Evolutionary conservation across 2,329 filamentous ascomycete genomes (phyloP), one percentile per base, ranked within the genome.

Genomic region (Apiospora pterosperma): DNA sequence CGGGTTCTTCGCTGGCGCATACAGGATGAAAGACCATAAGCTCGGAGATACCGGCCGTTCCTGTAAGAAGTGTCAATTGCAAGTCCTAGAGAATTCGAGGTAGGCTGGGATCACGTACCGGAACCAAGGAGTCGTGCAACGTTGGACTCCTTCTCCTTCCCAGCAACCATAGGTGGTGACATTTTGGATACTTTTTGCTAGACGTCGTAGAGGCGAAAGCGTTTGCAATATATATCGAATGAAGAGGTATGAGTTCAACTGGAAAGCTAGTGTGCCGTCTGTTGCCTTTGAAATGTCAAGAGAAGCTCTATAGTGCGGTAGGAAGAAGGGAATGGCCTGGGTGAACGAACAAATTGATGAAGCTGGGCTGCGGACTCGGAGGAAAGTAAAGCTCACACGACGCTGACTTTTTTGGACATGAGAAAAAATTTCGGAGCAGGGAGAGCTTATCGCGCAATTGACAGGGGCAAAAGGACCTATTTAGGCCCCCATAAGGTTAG

Each of bases 91-190:
- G 28, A 7, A 21, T 21, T 5, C 2, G 6, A 5, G 11, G 4
- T 12, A 11, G 2, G 4, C 21, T 19, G 25, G 19, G 25, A 31
- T 61, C 63, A 69, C 78, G 41, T 79, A 97, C 96, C 96, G 75
- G 96, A 97, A 74, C 96, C 96, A 70, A 97, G 83, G 70, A 99
- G 82, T 80, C 96, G 88, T 73, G 96, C 96, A 76, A 90, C 78
- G 73, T 92, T 93, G 65, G 94, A 97, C 85, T 99, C 96, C 81
- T 87, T 93, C 85, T 97, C 79, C 63, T 75, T 74, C 62, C 78
- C 79, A 70, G 76, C 74, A 71, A 79, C 77, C 71, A 77, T 76
- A 67, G 89, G 88, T 67, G 89, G 88, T 76, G 89, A 90, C 89
- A 91, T 89, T 64, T 71, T 80, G 70, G 67, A 42, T 64, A 61